A percentile compares a stretch with the other conserved stretches of the same genome.
These are phyloP conservation scores for Pythium graminicola DNA, from an alignment of 352 stramenopile species.

Conservation along the genomic window DNA sequence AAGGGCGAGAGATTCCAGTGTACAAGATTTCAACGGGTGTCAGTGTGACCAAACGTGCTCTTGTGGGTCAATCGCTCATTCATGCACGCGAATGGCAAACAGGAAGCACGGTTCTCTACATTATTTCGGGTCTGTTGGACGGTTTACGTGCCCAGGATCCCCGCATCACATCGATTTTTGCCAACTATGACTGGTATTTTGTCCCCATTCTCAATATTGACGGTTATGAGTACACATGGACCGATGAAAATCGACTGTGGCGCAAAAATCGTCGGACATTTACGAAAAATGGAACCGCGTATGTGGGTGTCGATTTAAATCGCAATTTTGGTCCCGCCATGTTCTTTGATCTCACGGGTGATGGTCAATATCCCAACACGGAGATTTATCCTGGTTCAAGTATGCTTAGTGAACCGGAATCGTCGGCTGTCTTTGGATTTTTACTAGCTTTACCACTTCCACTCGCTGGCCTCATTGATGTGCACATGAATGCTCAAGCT, in stretches of 20 bases:
- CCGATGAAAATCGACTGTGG: constrained; percentile 23
- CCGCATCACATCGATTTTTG: constrained; percentile 18
- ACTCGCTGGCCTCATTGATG: constrained; percentile 15
- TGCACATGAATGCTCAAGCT: constrained; percentile 18
- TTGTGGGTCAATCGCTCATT: constrained; percentile 26
- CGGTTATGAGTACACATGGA: constrained; percentile 27
- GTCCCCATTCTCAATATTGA: constrained; percentile 35
- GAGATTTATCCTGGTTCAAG: not conserved
- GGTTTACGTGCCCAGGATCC: constrained; percentile 7
- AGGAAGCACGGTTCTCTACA: constrained; percentile 21
- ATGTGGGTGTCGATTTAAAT: constrained; percentile 31
- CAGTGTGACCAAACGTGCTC: constrained; percentile 7
- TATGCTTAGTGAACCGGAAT: constrained; percentile 29
- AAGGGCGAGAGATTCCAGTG: constrained; percentile 18
- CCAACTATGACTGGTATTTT: constrained; percentile 35
- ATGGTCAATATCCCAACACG: constrained; percentile 2
- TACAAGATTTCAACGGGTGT: constrained; percentile 29
- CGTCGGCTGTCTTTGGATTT: constrained; percentile 20
- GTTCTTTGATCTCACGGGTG: constrained; percentile 20
- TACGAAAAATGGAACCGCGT: not conserved
- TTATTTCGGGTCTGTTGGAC: constrained; percentile 24
- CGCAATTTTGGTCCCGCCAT: constrained; percentile 27
- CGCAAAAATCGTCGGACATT: constrained; percentile 30
- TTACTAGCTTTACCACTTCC: constrained; percentile 9
- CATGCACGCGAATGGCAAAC: constrained; percentile 34